These are phyloP conservation scores for Lentinula aciculospora DNA, from an alignment of 768 basidiomycete species.

Conservation along the genomic window DNA sequence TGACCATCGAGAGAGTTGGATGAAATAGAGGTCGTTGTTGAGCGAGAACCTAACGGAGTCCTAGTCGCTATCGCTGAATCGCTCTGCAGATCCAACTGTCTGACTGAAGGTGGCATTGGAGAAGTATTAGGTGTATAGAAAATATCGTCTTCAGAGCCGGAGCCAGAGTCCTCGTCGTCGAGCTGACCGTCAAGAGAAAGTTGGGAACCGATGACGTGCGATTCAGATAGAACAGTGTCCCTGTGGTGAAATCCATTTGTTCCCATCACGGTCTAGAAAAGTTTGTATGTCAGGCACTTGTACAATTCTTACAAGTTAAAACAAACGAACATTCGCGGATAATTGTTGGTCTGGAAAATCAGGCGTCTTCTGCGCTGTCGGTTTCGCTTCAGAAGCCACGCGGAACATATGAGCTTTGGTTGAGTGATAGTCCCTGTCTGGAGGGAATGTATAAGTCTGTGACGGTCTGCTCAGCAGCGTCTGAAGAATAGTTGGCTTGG, in stretches of 20 bases:
- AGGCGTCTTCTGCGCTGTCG: not conserved
- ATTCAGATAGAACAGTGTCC: constrained; percentile 9
- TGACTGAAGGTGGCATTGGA: constrained; percentile 34
- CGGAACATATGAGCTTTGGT: constrained; percentile 46
- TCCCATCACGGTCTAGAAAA: not conserved
- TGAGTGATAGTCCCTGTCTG: constrained; percentile 43
- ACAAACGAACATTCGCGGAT: not conserved
- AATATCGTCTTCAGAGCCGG: constrained; percentile 35
- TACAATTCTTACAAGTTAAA: not conserved
- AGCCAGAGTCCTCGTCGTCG: constrained; percentile 15
- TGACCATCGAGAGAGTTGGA: constrained; percentile 36
- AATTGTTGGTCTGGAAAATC: not conserved
- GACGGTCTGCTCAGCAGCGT: constrained; percentile 59
- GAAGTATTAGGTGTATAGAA: constrained; percentile 60
- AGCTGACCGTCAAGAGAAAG: not conserved
- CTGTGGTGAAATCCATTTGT: constrained; percentile 4
- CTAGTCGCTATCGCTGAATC: constrained; percentile 17
- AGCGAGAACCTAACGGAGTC: constrained; percentile 19
- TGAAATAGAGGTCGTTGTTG: constrained; percentile 23
- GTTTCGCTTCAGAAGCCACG: constrained; percentile 34
- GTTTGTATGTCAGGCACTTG: not conserved
- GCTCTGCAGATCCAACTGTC: constrained; percentile 16
- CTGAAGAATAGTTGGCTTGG: constrained; percentile 55
- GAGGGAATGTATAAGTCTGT: constrained; percentile 48
- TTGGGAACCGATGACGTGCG: constrained; percentile 16